phyloP scores from a whole-genome alignment of 78 protist genomes.

The Dictyostelium citrinum region DNA sequence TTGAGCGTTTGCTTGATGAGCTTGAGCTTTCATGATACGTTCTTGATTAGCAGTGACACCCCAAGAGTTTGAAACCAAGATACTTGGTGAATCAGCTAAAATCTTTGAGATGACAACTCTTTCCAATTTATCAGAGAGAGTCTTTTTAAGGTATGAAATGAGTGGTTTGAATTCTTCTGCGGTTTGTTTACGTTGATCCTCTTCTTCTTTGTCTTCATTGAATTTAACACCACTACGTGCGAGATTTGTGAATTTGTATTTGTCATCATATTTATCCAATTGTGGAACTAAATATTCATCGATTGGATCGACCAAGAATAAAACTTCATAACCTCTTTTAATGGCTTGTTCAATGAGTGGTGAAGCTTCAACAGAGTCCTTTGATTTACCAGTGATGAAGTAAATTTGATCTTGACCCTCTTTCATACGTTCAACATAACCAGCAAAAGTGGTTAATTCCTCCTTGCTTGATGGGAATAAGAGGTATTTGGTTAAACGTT shows the following conservation, averaged over 20 bases:
- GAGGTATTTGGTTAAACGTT: conserved; percentile 93
- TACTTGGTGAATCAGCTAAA: conserved; percentile 88
- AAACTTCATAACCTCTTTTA: conserved; percentile 95
- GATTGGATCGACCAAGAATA: conserved; percentile 96
- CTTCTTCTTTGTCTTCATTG: conserved; percentile 52
- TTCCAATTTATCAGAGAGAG: conserved; percentile 73
- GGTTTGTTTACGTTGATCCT: conserved; percentile 72
- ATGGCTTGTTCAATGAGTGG: conserved; percentile 93
- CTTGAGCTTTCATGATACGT: conserved; percentile 95
- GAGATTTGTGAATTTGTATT: conserved; percentile 85
- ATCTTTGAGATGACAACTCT: conserved; percentile 88
- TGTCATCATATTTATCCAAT: conserved; percentile 87
- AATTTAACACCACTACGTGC: conserved; percentile 94
- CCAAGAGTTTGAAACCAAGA: conserved; percentile 85
- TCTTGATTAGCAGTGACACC: conserved; percentile 97
- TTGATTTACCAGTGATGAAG: conserved; percentile 60
- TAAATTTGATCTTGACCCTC: conserved; percentile 66
- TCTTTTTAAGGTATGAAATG: conserved; percentile 69
- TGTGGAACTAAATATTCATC: conserved; percentile 97
- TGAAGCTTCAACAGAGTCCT: conserved; percentile 85
- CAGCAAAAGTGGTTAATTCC: conserved; percentile 39
- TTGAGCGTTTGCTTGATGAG: conserved; percentile 15
- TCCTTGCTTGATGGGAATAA: conserved; percentile 87
- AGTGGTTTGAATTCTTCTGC: conserved; percentile 86
- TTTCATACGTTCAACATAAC: conserved; percentile 44